These are phyloP conservation scores for Primulina huaijiensis DNA, from an alignment of 257 asterid species.

Conservation along the genomic window DNA sequence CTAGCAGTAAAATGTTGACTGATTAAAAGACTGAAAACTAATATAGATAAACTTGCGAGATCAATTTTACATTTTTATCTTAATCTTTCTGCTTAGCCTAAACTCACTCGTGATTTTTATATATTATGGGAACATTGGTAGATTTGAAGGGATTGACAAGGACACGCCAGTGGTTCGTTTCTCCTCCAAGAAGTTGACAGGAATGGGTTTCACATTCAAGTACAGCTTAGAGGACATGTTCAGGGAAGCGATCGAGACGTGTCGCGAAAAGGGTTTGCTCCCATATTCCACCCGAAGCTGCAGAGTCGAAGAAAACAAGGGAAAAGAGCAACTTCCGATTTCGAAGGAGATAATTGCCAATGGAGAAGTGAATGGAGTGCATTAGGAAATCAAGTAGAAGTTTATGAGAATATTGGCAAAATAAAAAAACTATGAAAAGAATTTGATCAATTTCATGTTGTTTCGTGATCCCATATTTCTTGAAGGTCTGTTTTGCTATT, in stretches of 20 bases:
- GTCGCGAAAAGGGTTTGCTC: slow-evolving; percentile 69
- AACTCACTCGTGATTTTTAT: background rate
- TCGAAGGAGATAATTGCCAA: slow-evolving; percentile 18
- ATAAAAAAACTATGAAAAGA: no score
- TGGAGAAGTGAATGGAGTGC: slow-evolving; percentile 23
- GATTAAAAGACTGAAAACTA: no score
- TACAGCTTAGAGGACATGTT: slow-evolving; percentile 79
- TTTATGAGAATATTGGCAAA: no score
- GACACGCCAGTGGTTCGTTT: slow-evolving; percentile 60
- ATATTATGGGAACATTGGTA: slow-evolving; percentile 31
- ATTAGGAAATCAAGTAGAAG: background rate
- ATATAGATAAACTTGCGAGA: no score
- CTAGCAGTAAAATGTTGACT: no score
- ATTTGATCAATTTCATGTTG: background rate
- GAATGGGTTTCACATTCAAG: slow-evolving; percentile 72
- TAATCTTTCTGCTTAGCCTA: no score
- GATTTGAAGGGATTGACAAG: slow-evolving; percentile 75
- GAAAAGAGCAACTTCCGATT: slow-evolving; percentile 18
- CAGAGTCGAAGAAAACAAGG: slow-evolving; percentile 35
- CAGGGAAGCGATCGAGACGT: slow-evolving; percentile 70
- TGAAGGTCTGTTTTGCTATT: no score
- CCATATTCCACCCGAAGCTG: slow-evolving; percentile 48
- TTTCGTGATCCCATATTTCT: no score
- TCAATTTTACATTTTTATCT: no score
- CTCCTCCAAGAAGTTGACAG: slow-evolving; percentile 69